Evolutionary conservation across 2,329 filamentous ascomycete species (phyloP).

Genomic region (Hymenoscyphus infarciens): DNA sequence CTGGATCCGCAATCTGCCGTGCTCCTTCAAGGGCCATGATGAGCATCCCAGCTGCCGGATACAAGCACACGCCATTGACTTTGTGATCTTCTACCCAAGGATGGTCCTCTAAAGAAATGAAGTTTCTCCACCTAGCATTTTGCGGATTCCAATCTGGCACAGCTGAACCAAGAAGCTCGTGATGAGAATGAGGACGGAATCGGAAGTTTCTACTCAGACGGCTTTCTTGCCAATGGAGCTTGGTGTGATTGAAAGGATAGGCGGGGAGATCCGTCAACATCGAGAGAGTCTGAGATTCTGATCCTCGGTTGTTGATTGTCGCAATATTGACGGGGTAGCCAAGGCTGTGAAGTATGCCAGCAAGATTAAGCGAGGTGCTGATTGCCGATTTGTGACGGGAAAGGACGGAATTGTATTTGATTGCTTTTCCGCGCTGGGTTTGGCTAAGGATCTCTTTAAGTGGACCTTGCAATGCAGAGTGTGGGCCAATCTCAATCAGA

Average conservation of each 20-base stretch:
- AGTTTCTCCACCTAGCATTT: slow-evolving; percentile 12
- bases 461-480: slow-evolving; percentile 16
- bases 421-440: neutral
- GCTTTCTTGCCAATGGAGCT: slow-evolving; percentile 11
- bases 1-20: slow-evolving; percentile 18
- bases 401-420: slow-evolving; percentile 9
- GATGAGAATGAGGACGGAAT: slow-evolving; percentile 3
- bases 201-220: slow-evolving; percentile 1
- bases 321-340: slow-evolving; percentile 17
- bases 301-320: slow-evolving; percentile 40
- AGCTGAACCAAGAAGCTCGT: slow-evolving; percentile 12
- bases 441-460: slow-evolving; percentile 8
- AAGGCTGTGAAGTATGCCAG: slow-evolving; percentile 2
- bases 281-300: neutral
- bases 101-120: slow-evolving; percentile 6
- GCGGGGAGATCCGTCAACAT: slow-evolving; percentile 11
- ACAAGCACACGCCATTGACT: slow-evolving; percentile 25
- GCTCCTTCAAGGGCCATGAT: slow-evolving; percentile 31
- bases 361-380: neutral
- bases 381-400: slow-evolving; percentile 9
- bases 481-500: slow-evolving; percentile 21
- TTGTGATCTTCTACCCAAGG: slow-evolving; percentile 18
- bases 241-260: slow-evolving; percentile 15
- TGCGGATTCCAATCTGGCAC: slow-evolving; percentile 8
- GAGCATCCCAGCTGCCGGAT: slow-evolving; percentile 33